These are phyloP conservation scores for Globisporangium cederbergense DNA, from an alignment of 352 stramenopile genomes.

Conservation along the genomic window DNA sequence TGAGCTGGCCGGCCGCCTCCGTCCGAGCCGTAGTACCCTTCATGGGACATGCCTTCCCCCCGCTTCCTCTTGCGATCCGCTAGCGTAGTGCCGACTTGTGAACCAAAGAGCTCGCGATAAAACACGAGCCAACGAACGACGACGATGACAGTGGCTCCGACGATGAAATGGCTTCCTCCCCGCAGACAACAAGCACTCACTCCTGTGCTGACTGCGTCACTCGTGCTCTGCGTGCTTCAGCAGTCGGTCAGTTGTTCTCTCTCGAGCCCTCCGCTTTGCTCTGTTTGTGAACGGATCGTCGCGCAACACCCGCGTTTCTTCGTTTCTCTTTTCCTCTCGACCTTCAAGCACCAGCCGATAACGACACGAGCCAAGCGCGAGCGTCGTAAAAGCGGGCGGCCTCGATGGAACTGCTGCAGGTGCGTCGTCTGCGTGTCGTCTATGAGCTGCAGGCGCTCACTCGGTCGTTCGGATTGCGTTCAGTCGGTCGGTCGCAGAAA, in stretches of 20 bases:
- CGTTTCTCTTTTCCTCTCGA: slow-evolving; percentile 1
- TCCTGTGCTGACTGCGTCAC: not conserved
- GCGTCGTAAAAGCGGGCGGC: not conserved
- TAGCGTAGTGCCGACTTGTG: slow-evolving; percentile 20
- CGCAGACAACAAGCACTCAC: not conserved
- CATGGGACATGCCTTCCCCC: slow-evolving; percentile 59
- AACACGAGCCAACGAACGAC: slow-evolving; percentile 5
- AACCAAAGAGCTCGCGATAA: not conserved
- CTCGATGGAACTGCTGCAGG: no score
- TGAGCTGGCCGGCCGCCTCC: slow-evolving; percentile 23
- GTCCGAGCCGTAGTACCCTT: slow-evolving; percentile 53
- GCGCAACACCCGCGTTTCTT: not conserved
- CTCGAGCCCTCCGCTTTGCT: not conserved
- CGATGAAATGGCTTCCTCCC: not conserved
- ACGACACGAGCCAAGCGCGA: slow-evolving; percentile 4
- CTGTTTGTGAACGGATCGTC: not conserved
- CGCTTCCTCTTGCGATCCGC: slow-evolving; percentile 59
- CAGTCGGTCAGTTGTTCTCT: not conserved
- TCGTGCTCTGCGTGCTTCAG: not conserved
- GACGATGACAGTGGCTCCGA: not conserved
- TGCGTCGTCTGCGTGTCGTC: not conserved
- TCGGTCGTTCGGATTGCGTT: not conserved
- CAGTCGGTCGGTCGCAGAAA: not conserved
- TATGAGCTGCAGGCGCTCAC: not conserved
- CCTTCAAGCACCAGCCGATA: slow-evolving; percentile 3